Conservation (phyloP, 2,329 filamentous ascomycete species). For the Trichoderma asperellum region DNA sequence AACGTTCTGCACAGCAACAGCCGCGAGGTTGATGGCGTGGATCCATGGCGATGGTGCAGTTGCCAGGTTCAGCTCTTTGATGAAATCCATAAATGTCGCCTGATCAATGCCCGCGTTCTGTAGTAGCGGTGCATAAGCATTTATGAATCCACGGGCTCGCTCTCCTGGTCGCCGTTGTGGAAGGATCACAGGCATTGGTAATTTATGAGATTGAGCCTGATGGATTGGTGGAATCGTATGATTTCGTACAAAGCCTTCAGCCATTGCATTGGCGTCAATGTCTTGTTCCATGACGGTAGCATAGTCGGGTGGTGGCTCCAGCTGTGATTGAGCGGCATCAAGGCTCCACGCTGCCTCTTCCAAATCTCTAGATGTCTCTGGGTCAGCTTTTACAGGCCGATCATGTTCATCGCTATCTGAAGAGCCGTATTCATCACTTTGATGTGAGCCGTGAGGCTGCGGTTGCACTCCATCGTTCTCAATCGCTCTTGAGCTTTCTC, state of each 20-base stretch:
- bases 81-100: constrained; percentile 52
- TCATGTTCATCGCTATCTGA: constrained; percentile 3
- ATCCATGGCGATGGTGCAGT: constrained; percentile 42
- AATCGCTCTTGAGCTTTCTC: constrained; percentile 15
- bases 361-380: constrained; percentile 17
- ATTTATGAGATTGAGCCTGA: background rate
- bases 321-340: constrained; percentile 27
- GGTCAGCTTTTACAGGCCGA: background rate
- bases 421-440: background rate
- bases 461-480: background rate
- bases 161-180: constrained; percentile 56
- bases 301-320: constrained; percentile 28
- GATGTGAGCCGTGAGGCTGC: background rate
- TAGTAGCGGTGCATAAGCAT: constrained; percentile 57
- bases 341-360: constrained; percentile 30
- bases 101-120: constrained; percentile 52
- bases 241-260: constrained; percentile 23
- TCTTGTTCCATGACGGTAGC: constrained; percentile 25
- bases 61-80: constrained; percentile 52
- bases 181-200: constrained; percentile 54
- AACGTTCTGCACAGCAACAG: constrained; percentile 44
- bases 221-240: constrained; percentile 10
- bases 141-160: constrained; percentile 54
- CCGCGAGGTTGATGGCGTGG: constrained; percentile 48
- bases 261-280: constrained; percentile 18